Evolutionary conservation across 2,329 filamentous ascomycete species (phyloP), one percentile per base, ranked within the genome.

Genomic region (Xylaria sp.): DNA sequence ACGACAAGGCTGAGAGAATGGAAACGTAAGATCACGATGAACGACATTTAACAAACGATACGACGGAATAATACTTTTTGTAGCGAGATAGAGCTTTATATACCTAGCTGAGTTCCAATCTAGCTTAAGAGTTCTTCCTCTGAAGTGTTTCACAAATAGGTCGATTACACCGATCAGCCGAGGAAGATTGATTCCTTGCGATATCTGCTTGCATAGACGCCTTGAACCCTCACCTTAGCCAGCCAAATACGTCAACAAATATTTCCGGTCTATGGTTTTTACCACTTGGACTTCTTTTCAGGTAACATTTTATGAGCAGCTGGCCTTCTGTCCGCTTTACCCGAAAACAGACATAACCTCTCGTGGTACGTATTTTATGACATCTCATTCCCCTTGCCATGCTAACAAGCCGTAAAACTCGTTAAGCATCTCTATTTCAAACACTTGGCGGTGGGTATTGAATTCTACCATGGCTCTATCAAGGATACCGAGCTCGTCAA

Each of bases 1-100:
- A 79, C 57, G 72, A 73, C 54, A 76, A 67, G 61, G 73, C 74
- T 35, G 73, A 71, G 5, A 63, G 67, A 43, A 69, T 76, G 68
- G 73, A 72, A 47, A 65, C 58, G 17, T 62, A 43, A 68, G 28
- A 35, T 28, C 4, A 38, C 15, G 15, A 43, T 49, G 28, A n/a
- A 19, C 7, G 2, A 19, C 19, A 23, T 28, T 46, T 7, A 56
- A 17, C 3, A 40, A 21, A 38, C 28, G 17, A 51, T n/a, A 33
- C 47, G 33, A 43, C 15, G 14, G 9, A 37, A 45, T 28, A 46
- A 33, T 7, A 17, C 19, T 38, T 2, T 25, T 38, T n/a, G 14
- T 15, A 35, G n/a, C 7, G 12, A 35, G 35, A 9, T 38, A 15
- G 31, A 31, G 23, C 33, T 33, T 40, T 9, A 42, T 47, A 55